Percentiles rank a stretch among this genome's conserved stretches.
Conservation (phyloP, 768 basidiomycete genomes). For the Kwoniella mangroviensis region DNA sequence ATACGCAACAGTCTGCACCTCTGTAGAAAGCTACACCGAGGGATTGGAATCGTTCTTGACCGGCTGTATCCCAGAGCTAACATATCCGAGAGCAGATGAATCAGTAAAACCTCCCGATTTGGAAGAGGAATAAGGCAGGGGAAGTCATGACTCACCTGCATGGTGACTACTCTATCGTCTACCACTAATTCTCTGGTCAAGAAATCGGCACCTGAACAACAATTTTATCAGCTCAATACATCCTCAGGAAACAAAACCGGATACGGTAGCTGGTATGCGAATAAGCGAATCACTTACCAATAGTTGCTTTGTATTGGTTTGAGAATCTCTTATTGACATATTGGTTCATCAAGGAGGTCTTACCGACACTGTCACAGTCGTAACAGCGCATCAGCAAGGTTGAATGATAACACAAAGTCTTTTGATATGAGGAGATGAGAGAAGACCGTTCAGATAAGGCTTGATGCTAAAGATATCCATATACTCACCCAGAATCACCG, state of each 20-base stretch:
- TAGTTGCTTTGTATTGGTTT: slow-evolving; percentile 98
- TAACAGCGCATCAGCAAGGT: not conserved
- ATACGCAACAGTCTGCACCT: slow-evolving; percentile 97
- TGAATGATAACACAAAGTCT: not conserved
- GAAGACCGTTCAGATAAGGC: not conserved
- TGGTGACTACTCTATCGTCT: slow-evolving; percentile 95
- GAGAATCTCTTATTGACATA: slow-evolving; percentile 99
- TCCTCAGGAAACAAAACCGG: too few relatives aligned
- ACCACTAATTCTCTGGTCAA: slow-evolving; percentile 99
- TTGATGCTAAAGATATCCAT: not conserved
- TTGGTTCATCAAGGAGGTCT: slow-evolving; percentile 99
- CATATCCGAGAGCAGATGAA: slow-evolving; percentile 2
- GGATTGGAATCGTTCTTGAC: slow-evolving; percentile 99
- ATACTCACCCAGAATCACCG: slow-evolving; percentile 68
- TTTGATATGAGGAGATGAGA: too few relatives aligned
- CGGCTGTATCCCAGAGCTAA: slow-evolving; percentile 98
- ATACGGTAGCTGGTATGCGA: not conserved
- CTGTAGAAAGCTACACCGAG: slow-evolving; percentile 98
- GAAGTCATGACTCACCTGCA: slow-evolving; percentile 72
- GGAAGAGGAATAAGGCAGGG: not conserved
- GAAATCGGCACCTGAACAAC: slow-evolving; percentile 57
- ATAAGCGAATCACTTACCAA: slow-evolving; percentile 44
- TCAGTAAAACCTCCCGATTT: not conserved
- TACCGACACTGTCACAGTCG: slow-evolving; percentile 73
- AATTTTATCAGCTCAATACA: not conserved